Percentiles rank a stretch among this genome's conserved stretches.
Conservation (phyloP, 768 basidiomycete genomes). For the Boletus rufocinnamomeus region DNA sequence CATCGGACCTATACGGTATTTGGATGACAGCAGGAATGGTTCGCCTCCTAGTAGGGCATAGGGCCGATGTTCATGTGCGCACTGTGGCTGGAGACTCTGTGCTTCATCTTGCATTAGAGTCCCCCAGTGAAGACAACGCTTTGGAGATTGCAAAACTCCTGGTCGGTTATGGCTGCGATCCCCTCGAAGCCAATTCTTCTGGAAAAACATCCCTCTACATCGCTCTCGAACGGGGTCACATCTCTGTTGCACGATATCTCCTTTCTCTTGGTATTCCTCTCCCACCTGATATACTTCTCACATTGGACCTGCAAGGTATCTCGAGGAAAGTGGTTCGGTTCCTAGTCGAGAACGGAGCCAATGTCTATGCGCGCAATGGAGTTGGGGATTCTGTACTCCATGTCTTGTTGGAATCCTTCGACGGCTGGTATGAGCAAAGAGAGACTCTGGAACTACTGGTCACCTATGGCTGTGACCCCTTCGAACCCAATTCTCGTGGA, state of each 20-base stretch:
- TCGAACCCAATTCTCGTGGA: background rate
- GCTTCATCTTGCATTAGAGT: background rate
- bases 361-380: background rate
- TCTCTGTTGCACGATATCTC: background rate
- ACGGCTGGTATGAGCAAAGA: too few species aligned
- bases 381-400: background rate
- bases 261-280: too few species aligned
- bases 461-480: background rate
- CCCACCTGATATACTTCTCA: too few species aligned
- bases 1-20: background rate
- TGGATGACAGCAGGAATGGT: too few species aligned
- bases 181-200: background rate
- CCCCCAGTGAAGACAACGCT: too few species aligned
- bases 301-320: too few species aligned
- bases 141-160: background rate
- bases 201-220: background rate
- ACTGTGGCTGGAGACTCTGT: background rate
- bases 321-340: background rate
- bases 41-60: background rate
- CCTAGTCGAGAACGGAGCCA: background rate
- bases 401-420: background rate
- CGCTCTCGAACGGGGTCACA: background rate
- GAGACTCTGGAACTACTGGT: background rate
- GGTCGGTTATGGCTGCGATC: background rate
- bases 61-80: background rate